These are phyloP conservation scores for Platanus orientalis DNA, from an alignment of 164 flowering plant genomes.

Conservation along the genomic window DNA sequence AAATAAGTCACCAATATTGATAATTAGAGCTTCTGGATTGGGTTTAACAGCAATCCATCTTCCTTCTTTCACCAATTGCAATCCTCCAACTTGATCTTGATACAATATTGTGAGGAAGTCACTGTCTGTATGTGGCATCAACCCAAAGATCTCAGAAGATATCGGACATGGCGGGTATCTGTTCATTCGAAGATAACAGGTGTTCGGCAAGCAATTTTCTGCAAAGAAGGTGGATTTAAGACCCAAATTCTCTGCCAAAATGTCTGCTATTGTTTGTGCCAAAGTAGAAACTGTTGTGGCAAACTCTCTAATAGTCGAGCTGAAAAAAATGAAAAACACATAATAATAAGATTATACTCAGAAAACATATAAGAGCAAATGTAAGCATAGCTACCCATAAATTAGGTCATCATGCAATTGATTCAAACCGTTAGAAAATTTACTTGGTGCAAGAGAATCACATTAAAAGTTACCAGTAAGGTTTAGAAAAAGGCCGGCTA, in stretches of 20 bases:
- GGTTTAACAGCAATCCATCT: slow-evolving; percentile 77
- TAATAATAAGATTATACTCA: too few species aligned
- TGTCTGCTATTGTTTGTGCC: slow-evolving; percentile 51
- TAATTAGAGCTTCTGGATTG: slow-evolving; percentile 55
- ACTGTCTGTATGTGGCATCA: slow-evolving; percentile 87
- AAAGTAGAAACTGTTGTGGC: slow-evolving; percentile 40
- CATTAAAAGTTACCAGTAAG: too few species aligned
- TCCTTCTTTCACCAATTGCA: slow-evolving; percentile 64
- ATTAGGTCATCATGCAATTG: too few species aligned
- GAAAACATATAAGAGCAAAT: too few species aligned
- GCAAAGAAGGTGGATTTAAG: slow-evolving; percentile 34
- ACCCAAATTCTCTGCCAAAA: slow-evolving; percentile 63
- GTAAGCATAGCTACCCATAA: too few species aligned
- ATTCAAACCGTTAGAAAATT: too few species aligned
- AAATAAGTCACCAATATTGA: slow-evolving; percentile 81
- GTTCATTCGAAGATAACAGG: slow-evolving; percentile 76
- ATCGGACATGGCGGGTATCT: slow-evolving; percentile 77
- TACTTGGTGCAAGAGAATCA: too few species aligned
- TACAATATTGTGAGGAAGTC: slow-evolving; percentile 76
- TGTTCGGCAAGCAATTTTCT: slow-evolving; percentile 50
- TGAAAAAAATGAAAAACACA: slow-evolving; percentile 12
- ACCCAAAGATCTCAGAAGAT: slow-evolving; percentile 43
- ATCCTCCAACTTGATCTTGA: slow-evolving; percentile 78
- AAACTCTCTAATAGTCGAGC: slow-evolving; percentile 57
- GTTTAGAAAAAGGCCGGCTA: too few species aligned